Percentiles rank a stretch among this genome's conserved stretches.
Conservation (phyloP, 2,329 filamentous ascomycete species). For the Blastomyces parvus region DNA sequence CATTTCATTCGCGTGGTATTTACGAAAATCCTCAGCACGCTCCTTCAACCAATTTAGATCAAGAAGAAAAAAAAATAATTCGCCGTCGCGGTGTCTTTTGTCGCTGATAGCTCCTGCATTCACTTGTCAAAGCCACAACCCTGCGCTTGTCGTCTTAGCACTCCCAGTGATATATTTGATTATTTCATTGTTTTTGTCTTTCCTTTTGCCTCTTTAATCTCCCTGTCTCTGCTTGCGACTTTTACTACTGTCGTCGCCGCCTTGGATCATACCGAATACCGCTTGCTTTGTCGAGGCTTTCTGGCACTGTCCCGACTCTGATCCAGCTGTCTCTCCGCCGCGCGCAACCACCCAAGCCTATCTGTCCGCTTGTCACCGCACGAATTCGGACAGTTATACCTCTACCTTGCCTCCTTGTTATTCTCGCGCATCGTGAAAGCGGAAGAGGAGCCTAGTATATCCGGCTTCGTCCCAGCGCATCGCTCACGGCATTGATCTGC, state of each 20-base stretch:
- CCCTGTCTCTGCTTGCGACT: background rate
- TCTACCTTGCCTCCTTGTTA: background rate
- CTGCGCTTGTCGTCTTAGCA: background rate
- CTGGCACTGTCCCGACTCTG: slow-evolving; percentile 11
- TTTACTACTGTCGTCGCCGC: background rate
- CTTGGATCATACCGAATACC: slow-evolving; percentile 1
- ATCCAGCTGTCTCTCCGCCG: background rate
- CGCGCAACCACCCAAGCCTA: background rate
- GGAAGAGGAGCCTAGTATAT: background rate
- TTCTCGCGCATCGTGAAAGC: background rate
- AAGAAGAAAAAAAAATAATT: background rate
- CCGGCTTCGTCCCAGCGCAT: background rate
- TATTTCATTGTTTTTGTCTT: background rate
- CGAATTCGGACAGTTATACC: background rate
- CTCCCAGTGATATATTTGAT: background rate
- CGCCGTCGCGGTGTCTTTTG: background rate
- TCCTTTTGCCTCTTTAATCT: background rate
- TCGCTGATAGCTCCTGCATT: slow-evolving; percentile 3
- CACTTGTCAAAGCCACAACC: background rate
- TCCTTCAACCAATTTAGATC: background rate
- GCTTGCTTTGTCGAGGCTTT: slow-evolving; percentile 10
- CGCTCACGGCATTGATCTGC: background rate
- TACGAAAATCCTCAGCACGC: background rate
- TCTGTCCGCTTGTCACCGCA: background rate
- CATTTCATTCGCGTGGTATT: background rate